A percentile compares a stretch with the other conserved stretches of the same genome.
Evolutionary conservation across 139 green algal species (phyloP).

Genomic region (Raphidocelis subcapitata): DNA sequence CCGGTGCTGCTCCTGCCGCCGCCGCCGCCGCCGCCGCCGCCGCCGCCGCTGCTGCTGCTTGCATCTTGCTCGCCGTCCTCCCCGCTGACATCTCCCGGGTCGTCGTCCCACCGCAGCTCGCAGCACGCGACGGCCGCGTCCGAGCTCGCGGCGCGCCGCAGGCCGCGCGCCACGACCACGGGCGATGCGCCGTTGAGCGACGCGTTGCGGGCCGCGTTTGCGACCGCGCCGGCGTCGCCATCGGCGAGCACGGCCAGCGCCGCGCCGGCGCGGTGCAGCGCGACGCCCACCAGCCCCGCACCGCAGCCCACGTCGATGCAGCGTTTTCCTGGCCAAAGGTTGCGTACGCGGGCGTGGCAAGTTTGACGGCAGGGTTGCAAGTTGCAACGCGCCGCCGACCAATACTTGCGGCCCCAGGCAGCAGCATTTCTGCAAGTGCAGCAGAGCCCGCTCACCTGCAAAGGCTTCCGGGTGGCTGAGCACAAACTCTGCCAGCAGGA

Average conservation of each 20-base stretch:
- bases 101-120: no score
- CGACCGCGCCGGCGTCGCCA: slow-evolving; percentile 51
- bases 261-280: slow-evolving; percentile 32
- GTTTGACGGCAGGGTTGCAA: neutral
- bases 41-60: slow-evolving; percentile 9
- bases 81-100: slow-evolving; percentile 1
- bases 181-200: slow-evolving; percentile 48
- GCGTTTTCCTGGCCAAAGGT: slow-evolving; percentile 39
- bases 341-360: neutral
- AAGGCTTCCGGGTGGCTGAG: slow-evolving; percentile 55
- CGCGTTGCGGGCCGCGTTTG: slow-evolving; percentile 72
- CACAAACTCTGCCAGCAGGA: slow-evolving; percentile 65
- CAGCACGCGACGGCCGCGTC: no score
- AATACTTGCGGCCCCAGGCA: no score
- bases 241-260: slow-evolving; percentile 57
- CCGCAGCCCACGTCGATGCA: slow-evolving; percentile 77
- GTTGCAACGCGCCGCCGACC: neutral
- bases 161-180: neutral
- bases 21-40: neutral
- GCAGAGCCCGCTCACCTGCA: slow-evolving; percentile 33
- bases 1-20: neutral
- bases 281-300: slow-evolving; percentile 53
- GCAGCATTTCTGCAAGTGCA: no score
- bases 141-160: no score
- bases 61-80: neutral